A percentile compares a stretch with the other conserved stretches of the same genome.
phyloP scores from a whole-genome alignment of 192 early-diverging fungal genomes.

The Coemansia furcata region DNA sequence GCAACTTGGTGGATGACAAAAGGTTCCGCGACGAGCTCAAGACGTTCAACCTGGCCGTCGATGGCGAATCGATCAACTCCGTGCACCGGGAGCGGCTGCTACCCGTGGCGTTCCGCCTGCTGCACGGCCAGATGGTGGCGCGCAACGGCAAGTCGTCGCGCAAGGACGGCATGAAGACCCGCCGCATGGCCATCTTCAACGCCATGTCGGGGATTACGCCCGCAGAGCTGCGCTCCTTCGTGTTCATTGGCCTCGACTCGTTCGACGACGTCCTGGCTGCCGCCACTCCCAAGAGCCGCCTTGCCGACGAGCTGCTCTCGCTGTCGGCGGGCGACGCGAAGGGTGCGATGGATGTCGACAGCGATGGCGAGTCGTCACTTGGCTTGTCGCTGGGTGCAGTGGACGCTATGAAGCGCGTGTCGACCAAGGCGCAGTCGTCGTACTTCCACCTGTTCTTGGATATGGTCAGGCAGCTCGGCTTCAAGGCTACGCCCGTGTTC shows the following conservation, averaged over 20 bases:
- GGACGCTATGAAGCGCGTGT: slow-evolving; percentile 22
- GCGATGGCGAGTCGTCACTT: not conserved
- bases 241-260: slow-evolving; percentile 80
- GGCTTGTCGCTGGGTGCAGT: not conserved
- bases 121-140: slow-evolving; percentile 89
- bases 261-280: slow-evolving; percentile 53
- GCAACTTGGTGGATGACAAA: slow-evolving; percentile 73
- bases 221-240: slow-evolving; percentile 67
- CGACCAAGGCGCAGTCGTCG: slow-evolving; percentile 67
- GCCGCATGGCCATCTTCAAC: slow-evolving; percentile 81
- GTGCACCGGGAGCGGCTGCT: slow-evolving; percentile 70
- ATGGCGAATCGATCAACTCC: slow-evolving; percentile 59
- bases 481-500: slow-evolving; percentile 68
- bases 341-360: slow-evolving; percentile 26
- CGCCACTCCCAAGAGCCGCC: slow-evolving; percentile 40
- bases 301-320: slow-evolving; percentile 40
- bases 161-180: slow-evolving; percentile 65
- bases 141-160: slow-evolving; percentile 72
- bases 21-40: slow-evolving; percentile 91
- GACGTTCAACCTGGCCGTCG: slow-evolving; percentile 66
- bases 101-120: slow-evolving; percentile 73
- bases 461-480: slow-evolving; percentile 78
- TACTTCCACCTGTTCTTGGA: slow-evolving; percentile 79
- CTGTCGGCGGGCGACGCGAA: slow-evolving; percentile 20
- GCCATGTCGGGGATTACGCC: slow-evolving; percentile 68